Conservation (phyloP, 768 basidiomycete species). For the Amanita exitialis region DNA sequence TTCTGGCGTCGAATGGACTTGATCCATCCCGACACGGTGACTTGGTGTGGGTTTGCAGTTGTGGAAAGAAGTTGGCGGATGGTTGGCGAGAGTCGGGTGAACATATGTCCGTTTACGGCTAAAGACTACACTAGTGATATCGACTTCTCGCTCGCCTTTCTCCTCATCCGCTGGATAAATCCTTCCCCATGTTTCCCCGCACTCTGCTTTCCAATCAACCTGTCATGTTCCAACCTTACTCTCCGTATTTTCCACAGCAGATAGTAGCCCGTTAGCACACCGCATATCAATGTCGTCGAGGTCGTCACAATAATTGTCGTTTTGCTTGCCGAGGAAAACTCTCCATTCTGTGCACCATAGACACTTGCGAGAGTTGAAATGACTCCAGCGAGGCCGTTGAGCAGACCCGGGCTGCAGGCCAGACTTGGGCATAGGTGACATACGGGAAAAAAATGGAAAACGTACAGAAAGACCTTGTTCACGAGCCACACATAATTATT, state of each 20-base stretch:
- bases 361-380: conserved; percentile 44
- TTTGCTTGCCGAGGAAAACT: conserved; percentile 30
- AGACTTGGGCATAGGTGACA: background rate
- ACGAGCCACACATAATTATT: conserved; percentile 49
- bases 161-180: conserved; percentile 15
- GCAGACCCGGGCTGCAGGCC: conserved; percentile 36
- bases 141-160: conserved; percentile 6
- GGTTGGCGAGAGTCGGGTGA: conserved; percentile 15
- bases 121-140: background rate
- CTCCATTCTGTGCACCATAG: conserved; percentile 37
- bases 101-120: no score
- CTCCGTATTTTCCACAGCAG: conserved; percentile 32
- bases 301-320: conserved; percentile 40
- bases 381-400: conserved; percentile 48
- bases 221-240: conserved; percentile 33
- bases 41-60: conserved; percentile 7
- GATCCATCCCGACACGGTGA: conserved; percentile 73
- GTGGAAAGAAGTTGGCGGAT: conserved; percentile 22
- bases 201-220: conserved; percentile 27
- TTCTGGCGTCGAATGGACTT: conserved; percentile 83
- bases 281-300: conserved; percentile 28
- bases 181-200: conserved; percentile 38
- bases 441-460: background rate
- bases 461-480: conserved; percentile 48
- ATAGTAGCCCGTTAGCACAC: conserved; percentile 29